Conservation (phyloP, 2,329 filamentous ascomycete genomes). For the Fusarium bactridioides region DNA sequence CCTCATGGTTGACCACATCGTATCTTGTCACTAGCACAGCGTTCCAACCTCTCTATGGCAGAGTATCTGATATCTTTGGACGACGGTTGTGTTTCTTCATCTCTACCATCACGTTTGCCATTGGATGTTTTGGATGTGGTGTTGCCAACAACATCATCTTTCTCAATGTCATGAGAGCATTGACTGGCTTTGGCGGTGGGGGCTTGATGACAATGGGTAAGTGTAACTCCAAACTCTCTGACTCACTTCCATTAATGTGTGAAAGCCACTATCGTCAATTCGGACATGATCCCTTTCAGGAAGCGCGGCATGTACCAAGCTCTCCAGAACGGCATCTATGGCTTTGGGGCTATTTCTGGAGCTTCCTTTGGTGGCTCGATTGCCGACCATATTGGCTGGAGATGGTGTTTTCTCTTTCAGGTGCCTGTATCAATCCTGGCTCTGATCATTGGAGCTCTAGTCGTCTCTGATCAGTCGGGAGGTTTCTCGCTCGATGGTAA, state of each 20-base stretch:
- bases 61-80: constrained; percentile 75
- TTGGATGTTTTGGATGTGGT: constrained; percentile 72
- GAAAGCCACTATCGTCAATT: constrained; percentile 63
- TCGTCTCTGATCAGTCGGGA: constrained; percentile 56
- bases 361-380: constrained; percentile 71
- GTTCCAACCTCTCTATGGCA: constrained; percentile 75
- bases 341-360: constrained; percentile 68
- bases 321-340: constrained; percentile 67
- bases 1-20: constrained; percentile 78
- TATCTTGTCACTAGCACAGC: constrained; percentile 77
- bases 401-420: constrained; percentile 71
- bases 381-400: constrained; percentile 71
- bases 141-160: constrained; percentile 64
- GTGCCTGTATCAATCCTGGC: constrained; percentile 66
- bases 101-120: constrained; percentile 67
- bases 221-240: constrained; percentile 13
- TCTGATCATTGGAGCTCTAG: constrained; percentile 60
- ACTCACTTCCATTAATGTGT: background rate
- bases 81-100: constrained; percentile 69
- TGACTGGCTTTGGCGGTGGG: constrained; percentile 74
- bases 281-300: constrained; percentile 68
- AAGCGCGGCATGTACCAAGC: constrained; percentile 67
- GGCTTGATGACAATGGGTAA: constrained; percentile 75
- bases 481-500: constrained; percentile 42
- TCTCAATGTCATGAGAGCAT: constrained; percentile 70